Base-by-base conservation (phyloP, 345 rosid species). In the Citrus sp. region DNA sequence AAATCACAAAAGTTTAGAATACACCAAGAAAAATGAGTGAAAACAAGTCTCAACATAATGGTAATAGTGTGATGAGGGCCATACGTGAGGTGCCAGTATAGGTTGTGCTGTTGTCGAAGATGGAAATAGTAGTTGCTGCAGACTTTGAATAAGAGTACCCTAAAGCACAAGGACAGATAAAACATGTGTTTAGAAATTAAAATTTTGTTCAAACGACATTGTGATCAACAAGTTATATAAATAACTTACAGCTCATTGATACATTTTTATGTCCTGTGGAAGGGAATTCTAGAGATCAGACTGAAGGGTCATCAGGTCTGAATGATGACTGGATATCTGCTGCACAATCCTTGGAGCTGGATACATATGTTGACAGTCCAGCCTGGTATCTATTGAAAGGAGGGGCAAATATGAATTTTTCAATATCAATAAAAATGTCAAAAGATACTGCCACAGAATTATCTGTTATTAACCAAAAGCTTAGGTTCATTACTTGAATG, bases 101-200 rank as follows among this genome's bases (percentile, higher is more conserved):
- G 97, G 99, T 66, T 92, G 99, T 14, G 99, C 97, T 37, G 98
- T 96, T 58, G 98, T 94, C 58, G 97, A 96, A 80, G 99, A 96
- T 60, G 99, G 95, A 86, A 96, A 96, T 37, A 92, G 87, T 73
- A 92, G 76, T 76, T 93, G 99, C 88, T 92, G 99, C 86, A 94
- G 81, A 77, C 87, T 96, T 69, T 92, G 93, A 84, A 92, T 91
- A 66, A 94, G 89, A 19, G 87, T 91, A 82, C 97, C 90, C 98
- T 92, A 77, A 38, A 27, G 63, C 37, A 82, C 58, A 25, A 35
- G 54, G 9, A 77, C 61, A 38, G 46, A 60, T 71, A 34, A 64
- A 27, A 67, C 63, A 77, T 35, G 24, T 1, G 51, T 49, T 66
- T 75, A 58, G 58, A 19, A 65, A 42, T 12, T 18, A 3, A 59